Evolutionary conservation across 192 early-diverging fungal genomes (phyloP).

Genomic region (Backusella luteola): DNA sequence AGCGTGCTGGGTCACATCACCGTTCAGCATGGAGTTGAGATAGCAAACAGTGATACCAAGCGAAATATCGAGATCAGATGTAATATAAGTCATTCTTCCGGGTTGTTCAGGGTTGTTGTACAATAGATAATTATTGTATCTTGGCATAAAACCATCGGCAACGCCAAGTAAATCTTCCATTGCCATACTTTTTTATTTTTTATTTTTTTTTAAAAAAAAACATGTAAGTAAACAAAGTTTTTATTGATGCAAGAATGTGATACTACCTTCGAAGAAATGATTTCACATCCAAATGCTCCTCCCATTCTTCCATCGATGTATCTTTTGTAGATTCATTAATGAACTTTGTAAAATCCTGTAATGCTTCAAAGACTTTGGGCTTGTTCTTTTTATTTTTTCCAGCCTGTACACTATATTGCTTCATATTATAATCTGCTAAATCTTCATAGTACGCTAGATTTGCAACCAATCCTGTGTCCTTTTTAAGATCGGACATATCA

Average conservation of each 20-base stretch:
- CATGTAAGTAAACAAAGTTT: neutral
- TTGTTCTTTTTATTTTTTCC: neutral
- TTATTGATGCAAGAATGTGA: too few species aligned
- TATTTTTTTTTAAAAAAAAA: neutral
- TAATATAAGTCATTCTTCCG: neutral
- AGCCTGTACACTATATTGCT: conserved; percentile 8
- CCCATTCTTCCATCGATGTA: neutral
- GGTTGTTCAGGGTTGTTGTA: neutral
- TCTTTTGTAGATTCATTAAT: conserved; percentile 13
- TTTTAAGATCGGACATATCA: too few species aligned
- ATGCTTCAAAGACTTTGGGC: neutral
- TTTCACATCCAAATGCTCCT: conserved; percentile 18
- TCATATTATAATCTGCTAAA: neutral
- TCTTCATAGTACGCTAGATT: neutral
- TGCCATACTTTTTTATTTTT: conserved; percentile 3
- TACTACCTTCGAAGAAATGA: conserved; percentile 14
- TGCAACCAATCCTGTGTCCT: too few species aligned
- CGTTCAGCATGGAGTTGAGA: neutral
- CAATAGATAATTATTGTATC: neutral
- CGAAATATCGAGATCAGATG: neutral
- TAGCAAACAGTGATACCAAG: neutral
- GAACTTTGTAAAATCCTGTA: conserved; percentile 25
- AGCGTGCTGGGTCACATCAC: neutral
- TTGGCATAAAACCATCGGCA: neutral
- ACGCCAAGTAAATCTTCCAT: neutral